Evolutionary conservation across 2,329 filamentous ascomycete genomes (phyloP), one percentile per base, ranked within the genome.

Genomic region (Madurella fahalii): DNA sequence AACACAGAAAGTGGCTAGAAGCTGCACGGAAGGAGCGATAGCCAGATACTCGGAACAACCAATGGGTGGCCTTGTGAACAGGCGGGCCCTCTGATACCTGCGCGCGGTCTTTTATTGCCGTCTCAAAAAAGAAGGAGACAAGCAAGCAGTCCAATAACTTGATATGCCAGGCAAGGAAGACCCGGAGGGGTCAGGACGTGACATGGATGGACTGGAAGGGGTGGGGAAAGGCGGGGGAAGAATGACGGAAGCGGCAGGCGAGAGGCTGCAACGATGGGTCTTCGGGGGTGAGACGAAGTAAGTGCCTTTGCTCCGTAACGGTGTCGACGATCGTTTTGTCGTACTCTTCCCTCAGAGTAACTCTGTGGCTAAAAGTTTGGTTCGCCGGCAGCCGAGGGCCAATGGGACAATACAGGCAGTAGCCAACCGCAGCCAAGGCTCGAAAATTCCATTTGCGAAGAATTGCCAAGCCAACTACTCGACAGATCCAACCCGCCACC

Each of bases 1-100:
- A 40, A 50, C 50, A 52, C 44, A 48, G 60, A 61, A 63, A 62
- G 41, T 42, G 57, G 57, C 58, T 62, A 61, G 61, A 63, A 61
- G 57, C 56, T 46, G 44, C 53, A 52, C 45, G 39, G 61, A 62
- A 63, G 47, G 49, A 57, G 45, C 47, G 40, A 42, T 44, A 52
- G 17, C 42, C 11, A 46, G 47, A 47, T n/a, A 32, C 40, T 40
- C 31, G 41, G 37, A 39, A 37, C 47, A 46, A 37, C 47, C 52
- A 50, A 39, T 50, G 50, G 50, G 34, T 17, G 44, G 40, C 40
- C 31, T 20, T 49, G 50, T 18, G 47, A 11, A 32, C 20, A 40
- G 40, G 47, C 44, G 53, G 53, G 44, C 41, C 40, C 34, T 37
- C 34, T 41, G 48, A 51, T 50, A 53, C 43, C 50, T 50, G 44